These are phyloP conservation scores for Endoconidiophora laricicola DNA, from an alignment of 2,329 filamentous ascomycete species.

Conservation along the genomic window DNA sequence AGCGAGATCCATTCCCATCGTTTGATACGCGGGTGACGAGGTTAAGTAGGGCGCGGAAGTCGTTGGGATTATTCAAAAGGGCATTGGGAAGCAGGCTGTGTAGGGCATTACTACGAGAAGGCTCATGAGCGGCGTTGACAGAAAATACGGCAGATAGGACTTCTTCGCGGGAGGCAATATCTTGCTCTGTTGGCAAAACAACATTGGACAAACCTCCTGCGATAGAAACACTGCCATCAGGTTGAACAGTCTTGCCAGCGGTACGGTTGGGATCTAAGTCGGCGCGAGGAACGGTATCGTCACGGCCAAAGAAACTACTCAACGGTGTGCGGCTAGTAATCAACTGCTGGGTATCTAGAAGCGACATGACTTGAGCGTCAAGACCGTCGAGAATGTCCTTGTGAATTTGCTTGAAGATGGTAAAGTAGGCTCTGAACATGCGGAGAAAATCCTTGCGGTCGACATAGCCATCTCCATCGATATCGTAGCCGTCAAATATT, in stretches of 20 bases:
- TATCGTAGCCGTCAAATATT: slow-evolving; percentile 80
- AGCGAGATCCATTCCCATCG: background rate
- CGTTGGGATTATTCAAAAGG: slow-evolving; percentile 16
- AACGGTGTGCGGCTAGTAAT: slow-evolving; percentile 60
- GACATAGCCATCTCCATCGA: slow-evolving; percentile 75
- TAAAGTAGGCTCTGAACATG: slow-evolving; percentile 85
- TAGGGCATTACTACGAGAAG: slow-evolving; percentile 3
- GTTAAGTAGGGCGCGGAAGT: slow-evolving; percentile 9
- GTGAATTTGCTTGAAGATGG: slow-evolving; percentile 77
- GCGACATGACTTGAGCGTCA: slow-evolving; percentile 62
- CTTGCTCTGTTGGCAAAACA: slow-evolving; percentile 41
- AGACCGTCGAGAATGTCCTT: slow-evolving; percentile 64
- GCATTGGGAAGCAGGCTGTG: slow-evolving; percentile 14
- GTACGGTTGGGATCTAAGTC: slow-evolving; percentile 40
- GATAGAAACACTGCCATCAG: slow-evolving; percentile 48
- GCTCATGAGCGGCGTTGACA: slow-evolving; percentile 5
- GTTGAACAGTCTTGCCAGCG: slow-evolving; percentile 48
- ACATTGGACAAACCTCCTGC: slow-evolving; percentile 39
- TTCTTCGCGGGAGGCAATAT: slow-evolving; percentile 42
- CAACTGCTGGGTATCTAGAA: slow-evolving; percentile 59
- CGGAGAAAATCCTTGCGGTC: slow-evolving; percentile 74
- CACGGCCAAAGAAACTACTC: slow-evolving; percentile 57
- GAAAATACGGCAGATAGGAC: slow-evolving; percentile 39
- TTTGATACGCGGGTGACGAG: slow-evolving; percentile 5
- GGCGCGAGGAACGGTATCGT: slow-evolving; percentile 48